Conservation (phyloP, 2,329 filamentous ascomycete species). For the Pestalotiopsis sp. region DNA sequence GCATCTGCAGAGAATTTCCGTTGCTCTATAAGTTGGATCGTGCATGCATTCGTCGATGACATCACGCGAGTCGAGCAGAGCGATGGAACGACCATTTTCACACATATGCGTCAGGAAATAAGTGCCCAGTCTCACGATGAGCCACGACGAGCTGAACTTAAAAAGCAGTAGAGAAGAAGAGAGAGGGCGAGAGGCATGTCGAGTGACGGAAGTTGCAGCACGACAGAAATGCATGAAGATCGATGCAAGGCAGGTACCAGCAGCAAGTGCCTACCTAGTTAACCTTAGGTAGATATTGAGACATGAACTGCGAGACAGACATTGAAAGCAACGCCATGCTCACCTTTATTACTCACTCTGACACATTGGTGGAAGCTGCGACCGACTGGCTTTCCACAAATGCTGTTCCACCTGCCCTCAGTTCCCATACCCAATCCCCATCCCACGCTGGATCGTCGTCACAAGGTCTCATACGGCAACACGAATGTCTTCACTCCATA, state of each 20-base stretch:
- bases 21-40: too few species aligned
- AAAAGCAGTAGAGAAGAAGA: not conserved
- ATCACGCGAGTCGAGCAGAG: not conserved
- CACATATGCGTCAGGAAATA: not conserved
- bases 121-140: not conserved
- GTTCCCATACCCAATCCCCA: not conserved
- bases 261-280: not conserved
- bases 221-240: not conserved
- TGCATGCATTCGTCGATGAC: not conserved
- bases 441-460: not conserved
- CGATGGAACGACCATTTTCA: not conserved
- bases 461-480: not conserved
- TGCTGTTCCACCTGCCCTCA: not conserved
- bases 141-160: not conserved
- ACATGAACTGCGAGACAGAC: not conserved
- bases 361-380: not conserved
- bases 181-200: not conserved
- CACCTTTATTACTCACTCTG: not conserved
- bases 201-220: not conserved
- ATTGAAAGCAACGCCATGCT: constrained; percentile 23
- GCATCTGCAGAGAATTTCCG: too few species aligned
- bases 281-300: not conserved
- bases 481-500: not conserved
- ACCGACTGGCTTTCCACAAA: not conserved
- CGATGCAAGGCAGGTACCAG: not conserved